Evolutionary conservation across 495 filamentous ascomycete species (phyloP), one percentile per base, ranked within the genome.

Genomic region (Aspergillus coremiiformis): DNA sequence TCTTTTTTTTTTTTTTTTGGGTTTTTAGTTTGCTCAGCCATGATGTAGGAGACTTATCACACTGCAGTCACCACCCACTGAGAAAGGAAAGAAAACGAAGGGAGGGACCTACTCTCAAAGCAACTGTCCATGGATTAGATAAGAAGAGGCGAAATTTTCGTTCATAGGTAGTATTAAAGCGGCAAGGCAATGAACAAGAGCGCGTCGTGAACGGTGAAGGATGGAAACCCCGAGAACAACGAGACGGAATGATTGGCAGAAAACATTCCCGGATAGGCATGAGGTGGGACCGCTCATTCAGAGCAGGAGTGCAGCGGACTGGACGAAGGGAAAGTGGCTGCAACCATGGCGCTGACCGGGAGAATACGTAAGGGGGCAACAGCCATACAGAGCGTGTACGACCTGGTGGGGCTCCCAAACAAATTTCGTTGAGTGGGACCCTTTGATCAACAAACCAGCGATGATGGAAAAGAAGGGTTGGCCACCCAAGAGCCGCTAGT

Each of bases 121-220:
- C n/a, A n/a, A n/a, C n/a, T n/a, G n/a, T n/a, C n/a, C n/a, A n/a
- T n/a, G n/a, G n/a, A n/a, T n/a, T n/a, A n/a, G n/a, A n/a, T n/a
- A 57, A 58, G 60, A 57, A 52, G 53, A 55, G 59, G 51, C 33
- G 57, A 58, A 52, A 63, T 66, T 66, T 66, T 75, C 66, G 71
- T 72, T 76, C 74, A 69, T 63, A 56, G 55, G 55, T 53, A 62
- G 51, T 49, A 57, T 63, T 69, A 74, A 76, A 72, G 71, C 65
- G 62, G 65, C 69, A 54, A 69, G 58, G 60, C 54, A 48, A 57
- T 56, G 45, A 41, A 41, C 37, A 6, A 35, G 60, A 8, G 66
- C 67, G 64, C 60, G 61, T 69, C 61, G n/a, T n/a, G n/a, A n/a
- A n/a, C n/a, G n/a, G n/a, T n/a, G n/a, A n/a, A n/a, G n/a, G 56